Base-by-base conservation (phyloP, 345 rosid genomes). In the Gossypium bickii region DNA sequence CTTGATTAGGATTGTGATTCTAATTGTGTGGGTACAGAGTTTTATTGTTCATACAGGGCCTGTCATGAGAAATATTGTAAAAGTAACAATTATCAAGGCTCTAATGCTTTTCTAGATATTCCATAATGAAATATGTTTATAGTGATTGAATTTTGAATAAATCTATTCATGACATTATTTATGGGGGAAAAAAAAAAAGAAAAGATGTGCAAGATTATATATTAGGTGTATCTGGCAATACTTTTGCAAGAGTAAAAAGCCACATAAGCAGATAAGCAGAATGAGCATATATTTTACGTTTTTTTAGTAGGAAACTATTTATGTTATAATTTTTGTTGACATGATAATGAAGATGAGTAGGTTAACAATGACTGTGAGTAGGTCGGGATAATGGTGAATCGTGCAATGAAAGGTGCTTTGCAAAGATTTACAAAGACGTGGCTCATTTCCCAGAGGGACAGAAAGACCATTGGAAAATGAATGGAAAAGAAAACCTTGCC, bases 171-270 rank as follows among this genome's bases (percentile, higher is more conserved):
- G 70, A 66, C 18, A 45, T 12, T 1, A 1, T 44, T 11, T 24
- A 24, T 59, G 16, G 10, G 48, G 12, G 10, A 45, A 45, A 45
- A 57, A 44, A 44, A 43, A 20, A 43, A 3, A 64, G 5, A 11
- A 65, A 18, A 12, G 17, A 12, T 44, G 11, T 22, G 12, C 2
- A 20, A 44, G 29, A 45, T 22, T 24, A 11, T 24, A 66, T 66
- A 44, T 66, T 66, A 66, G 29, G 63, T 65, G 25, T 29, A 12
- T 43, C 27, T 65, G 51, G 17, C 20, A 12, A 43, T 64, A 9
- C 52, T 43, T 65, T 65, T 65, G 69, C 68, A 64, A 64, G 69
- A 11, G 69, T 65, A 16, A 43, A 63, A 34, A 65, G 52, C 69
- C 22, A 18, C 29, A 20, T 18, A 43, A 66, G n/a, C 0, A n/a